phyloP scores from a whole-genome alignment of 768 basidiomycete species.

The Cystobasidium tubakii region DNA sequence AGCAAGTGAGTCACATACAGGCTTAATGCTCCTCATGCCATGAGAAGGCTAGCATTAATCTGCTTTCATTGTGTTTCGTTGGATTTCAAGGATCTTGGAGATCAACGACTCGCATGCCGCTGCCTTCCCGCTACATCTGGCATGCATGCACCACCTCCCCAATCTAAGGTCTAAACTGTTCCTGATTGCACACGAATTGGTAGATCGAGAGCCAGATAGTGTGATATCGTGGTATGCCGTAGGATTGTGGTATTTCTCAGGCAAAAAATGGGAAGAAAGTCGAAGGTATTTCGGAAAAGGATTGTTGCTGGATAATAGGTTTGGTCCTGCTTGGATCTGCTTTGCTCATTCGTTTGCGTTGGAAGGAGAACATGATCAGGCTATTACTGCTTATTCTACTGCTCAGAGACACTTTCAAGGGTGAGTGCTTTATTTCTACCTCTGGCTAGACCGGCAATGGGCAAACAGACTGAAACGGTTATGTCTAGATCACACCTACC shows the following conservation, averaged over 20 bases:
- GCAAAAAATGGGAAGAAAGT: conserved; percentile 80
- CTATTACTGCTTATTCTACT: conserved; percentile 95
- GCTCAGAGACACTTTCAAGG: conserved; percentile 91
- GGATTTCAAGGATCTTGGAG: conserved; percentile 64
- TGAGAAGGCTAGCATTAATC: too few species aligned
- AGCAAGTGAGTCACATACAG: conserved; percentile 65
- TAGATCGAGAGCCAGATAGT: conserved; percentile 86
- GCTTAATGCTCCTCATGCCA: too few species aligned
- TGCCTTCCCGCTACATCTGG: conserved; percentile 88
- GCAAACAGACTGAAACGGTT: not conserved
- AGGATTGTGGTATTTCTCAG: conserved; percentile 88
- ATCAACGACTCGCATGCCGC: conserved; percentile 78
- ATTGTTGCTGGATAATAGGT: conserved; percentile 89
- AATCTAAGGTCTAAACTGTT: conserved; percentile 89
- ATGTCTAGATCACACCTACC: conserved; percentile 85
- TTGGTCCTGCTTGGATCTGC: conserved; percentile 93
- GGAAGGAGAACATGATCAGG: conserved; percentile 97
- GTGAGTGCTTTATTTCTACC: conserved; percentile 51
- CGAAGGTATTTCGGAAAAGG: conserved; percentile 98
- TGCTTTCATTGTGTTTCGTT: not conserved
- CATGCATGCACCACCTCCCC: conserved; percentile 93
- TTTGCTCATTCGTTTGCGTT: conserved; percentile 96
- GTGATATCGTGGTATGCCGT: conserved; percentile 97
- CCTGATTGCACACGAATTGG: conserved; percentile 91
- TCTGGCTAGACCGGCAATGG: not conserved